These are phyloP conservation scores for Colletotrichum paranaense DNA, from an alignment of 2,329 filamentous ascomycete species.

Conservation along the genomic window DNA sequence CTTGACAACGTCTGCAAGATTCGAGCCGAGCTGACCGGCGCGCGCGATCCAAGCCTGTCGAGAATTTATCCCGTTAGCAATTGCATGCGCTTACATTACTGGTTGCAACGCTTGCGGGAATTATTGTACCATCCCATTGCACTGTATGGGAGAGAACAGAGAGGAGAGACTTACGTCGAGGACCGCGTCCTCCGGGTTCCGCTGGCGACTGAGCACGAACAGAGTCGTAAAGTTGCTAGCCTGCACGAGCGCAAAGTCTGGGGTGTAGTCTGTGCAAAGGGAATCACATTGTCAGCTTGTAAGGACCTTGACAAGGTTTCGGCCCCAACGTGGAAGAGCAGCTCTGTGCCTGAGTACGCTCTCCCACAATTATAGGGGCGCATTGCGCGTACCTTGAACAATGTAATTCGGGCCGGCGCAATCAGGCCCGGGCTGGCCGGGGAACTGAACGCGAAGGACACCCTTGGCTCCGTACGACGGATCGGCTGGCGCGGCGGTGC, in stretches of 20 bases:
- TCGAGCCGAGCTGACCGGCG: constrained; percentile 41
- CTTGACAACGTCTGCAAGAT: constrained; percentile 41
- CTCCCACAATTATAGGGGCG: neutral
- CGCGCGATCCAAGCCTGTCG: constrained; percentile 42
- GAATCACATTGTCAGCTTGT: neutral
- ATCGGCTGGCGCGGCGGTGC: constrained; percentile 42
- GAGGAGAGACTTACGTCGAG: constrained; percentile 41
- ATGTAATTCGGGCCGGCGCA: constrained; percentile 48
- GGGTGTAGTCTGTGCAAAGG: constrained; percentile 41
- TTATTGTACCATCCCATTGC: too few species aligned
- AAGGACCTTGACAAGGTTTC: neutral
- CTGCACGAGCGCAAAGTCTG: constrained; percentile 46
- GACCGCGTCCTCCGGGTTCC: constrained; percentile 40
- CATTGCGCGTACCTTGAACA: constrained; percentile 40
- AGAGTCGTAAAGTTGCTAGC: constrained; percentile 46
- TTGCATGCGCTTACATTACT: neutral
- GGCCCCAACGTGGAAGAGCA: too few species aligned
- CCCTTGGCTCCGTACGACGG: constrained; percentile 43
- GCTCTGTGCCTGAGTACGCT: too few species aligned
- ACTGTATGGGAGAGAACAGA: neutral
- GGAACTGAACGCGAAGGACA: constrained; percentile 46
- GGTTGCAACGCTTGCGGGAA: neutral
- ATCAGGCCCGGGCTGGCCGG: constrained; percentile 41
- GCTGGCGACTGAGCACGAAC: constrained; percentile 46
- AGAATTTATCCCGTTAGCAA: neutral